Evolutionary conservation across 2,329 filamentous ascomycete species (phyloP).

Genomic region (Fusarium metavorans): DNA sequence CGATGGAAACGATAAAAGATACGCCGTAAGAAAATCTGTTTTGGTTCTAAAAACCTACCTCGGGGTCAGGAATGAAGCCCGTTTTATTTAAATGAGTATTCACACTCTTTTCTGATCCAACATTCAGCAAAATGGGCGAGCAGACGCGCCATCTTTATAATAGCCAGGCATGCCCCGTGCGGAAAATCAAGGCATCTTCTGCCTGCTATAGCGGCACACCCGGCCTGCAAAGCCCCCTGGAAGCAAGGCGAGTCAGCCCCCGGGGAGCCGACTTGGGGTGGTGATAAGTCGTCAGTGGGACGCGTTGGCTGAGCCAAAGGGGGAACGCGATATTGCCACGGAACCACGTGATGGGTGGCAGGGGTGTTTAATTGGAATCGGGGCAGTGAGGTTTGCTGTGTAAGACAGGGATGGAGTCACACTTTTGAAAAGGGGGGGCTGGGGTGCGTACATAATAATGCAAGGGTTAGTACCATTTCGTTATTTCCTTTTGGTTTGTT

Average conservation of each 20-base stretch:
- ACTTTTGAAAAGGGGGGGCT: constrained; percentile 28
- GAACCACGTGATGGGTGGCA: constrained; percentile 30
- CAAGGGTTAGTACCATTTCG: constrained; percentile 24
- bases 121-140: constrained; percentile 14
- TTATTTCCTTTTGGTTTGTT: not conserved
- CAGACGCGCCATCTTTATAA: constrained; percentile 44
- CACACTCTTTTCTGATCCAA: constrained; percentile 36
- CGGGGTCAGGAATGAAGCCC: constrained; percentile 40
- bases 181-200: constrained; percentile 28
- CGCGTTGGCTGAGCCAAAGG: constrained; percentile 25
- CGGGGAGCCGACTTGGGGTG: constrained; percentile 7
- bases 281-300: constrained; percentile 39
- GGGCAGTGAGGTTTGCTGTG: not conserved
- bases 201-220: constrained; percentile 40
- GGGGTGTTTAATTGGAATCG: constrained; percentile 17
- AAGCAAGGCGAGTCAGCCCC: constrained; percentile 38
- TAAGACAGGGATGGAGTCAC: constrained; percentile 19
- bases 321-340: constrained; percentile 19
- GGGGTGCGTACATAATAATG: constrained; percentile 1
- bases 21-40: constrained; percentile 23
- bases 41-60: constrained; percentile 47
- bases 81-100: constrained; percentile 10
- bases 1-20: constrained; percentile 17
- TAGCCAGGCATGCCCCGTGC: constrained; percentile 40
- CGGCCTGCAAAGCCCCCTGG: constrained; percentile 18